Evolutionary conservation across 2,329 filamentous ascomycete species (phyloP), one percentile per base, ranked within the genome.

Genomic region (Xylaria multiplex): DNA sequence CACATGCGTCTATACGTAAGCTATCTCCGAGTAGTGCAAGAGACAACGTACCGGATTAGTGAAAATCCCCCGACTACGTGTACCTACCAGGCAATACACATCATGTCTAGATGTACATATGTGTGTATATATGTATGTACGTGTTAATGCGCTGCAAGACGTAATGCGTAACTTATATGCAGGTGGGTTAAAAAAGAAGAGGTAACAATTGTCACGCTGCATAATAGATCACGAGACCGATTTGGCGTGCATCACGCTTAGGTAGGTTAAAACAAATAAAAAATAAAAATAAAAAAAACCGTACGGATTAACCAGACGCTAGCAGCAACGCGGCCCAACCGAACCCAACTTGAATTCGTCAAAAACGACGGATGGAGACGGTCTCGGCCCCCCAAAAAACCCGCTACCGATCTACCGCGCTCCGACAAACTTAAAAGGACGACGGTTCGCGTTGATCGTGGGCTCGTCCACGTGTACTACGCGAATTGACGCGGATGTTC

Each of bases 291-390:
- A 27, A 27, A 27, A 27, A 27, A 3, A 43, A 52, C 27, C 24
- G 35, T 55, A 57, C 43, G 53, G 46, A 55, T 60, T 35, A 5
- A 46, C 30, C 32, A 4, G 53, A 19, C 46, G 49, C 37, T 53
- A 59, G 32, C 27, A 37, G 64, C 64, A 66, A 53, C 66, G 66
- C 64, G 60, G 66, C 66, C 66, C 66, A 69, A 69, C 59, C 45
- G 52, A 61, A 68, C 66, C 56, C 57, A 56, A 68, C 59, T 52
- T 53, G 35, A 8, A 40, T 32, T 50, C 22, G 27, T 57, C 22
- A 30, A 49, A 30, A 49, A 60, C 37, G 50, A 35, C 48, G 61
- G 56, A 50, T 40, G 37, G 45, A 57, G 22, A 35, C 45, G 52
- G 61, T 40, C 60, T 64, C 55, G 48, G 45, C 45, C 46, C 53